Base-by-base conservation (phyloP, 345 rosid genomes). In the Salix suchowensis region DNA sequence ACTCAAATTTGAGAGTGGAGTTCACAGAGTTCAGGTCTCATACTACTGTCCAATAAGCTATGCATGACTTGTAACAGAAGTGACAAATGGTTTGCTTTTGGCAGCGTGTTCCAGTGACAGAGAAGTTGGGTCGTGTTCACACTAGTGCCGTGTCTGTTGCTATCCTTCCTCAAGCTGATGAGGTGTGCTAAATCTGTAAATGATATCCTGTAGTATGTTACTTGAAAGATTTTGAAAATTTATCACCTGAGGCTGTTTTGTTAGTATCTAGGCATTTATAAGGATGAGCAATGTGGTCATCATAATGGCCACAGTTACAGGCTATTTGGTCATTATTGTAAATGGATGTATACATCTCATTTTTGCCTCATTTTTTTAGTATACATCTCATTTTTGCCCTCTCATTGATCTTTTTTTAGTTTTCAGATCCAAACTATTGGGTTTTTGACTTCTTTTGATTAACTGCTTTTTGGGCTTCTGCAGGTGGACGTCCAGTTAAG, bases 1-100 rank as follows among this genome's bases (percentile, higher is more conserved):
- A 79, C 94, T 96, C 72, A 96, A 96, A 89, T 96, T 93, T 75
- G 99, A 96, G 88, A 93, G 98, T 89, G 99, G 98, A 66, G 89
- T 96, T 74, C 99, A 96, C 81, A 88, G 99, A 80, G 98, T 92
- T 82, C 99, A 96, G 98, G 99, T 93, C 68, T 79, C 34, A 54
- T 71, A 8, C 71, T 16, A 21, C 32, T 65, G 1, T 80, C 34
- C 64, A 23, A 36, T 70, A 37, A 62, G 55, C 37, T 32, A 26
- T 65, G 50, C 65, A 44, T 36, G 39, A 50, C 68, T 62, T 75
- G 10, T 48, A 55, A 72, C 73, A 36, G 74, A 70, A 68, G 65
- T 82, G 67, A 50, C 82, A 60, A 12, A 70, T 71, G 62, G 36
- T 74, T 83, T 81, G 32, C 67, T 65, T 82, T 81, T 76, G 70